phyloP scores from a whole-genome alignment of 2,329 filamentous ascomycete genomes.

The Bipolaris sorokiniana region DNA sequence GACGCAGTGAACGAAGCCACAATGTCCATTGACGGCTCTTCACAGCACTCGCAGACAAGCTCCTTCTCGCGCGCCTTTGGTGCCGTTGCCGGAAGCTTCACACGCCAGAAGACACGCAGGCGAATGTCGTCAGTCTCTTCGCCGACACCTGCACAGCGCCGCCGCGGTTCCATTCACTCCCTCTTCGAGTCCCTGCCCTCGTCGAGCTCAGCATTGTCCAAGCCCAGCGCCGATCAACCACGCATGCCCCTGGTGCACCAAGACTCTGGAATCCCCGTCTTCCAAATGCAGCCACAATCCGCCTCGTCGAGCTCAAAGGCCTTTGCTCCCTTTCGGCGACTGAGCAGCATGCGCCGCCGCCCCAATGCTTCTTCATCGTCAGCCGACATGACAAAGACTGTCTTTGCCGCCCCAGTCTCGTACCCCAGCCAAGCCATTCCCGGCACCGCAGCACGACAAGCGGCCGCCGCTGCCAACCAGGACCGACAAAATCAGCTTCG shows the following conservation, averaged over 20 bases:
- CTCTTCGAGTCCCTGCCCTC: slow-evolving; percentile 33
- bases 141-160: slow-evolving; percentile 27
- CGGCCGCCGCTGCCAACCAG: slow-evolving; percentile 46
- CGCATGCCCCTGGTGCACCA: slow-evolving; percentile 40
- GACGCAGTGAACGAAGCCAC: slow-evolving; percentile 41
- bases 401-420: slow-evolving; percentile 30
- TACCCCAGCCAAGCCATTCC: slow-evolving; percentile 24
- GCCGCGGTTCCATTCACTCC: slow-evolving; percentile 39
- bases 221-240: slow-evolving; percentile 27
- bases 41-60: slow-evolving; percentile 31
- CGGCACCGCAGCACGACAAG: slow-evolving; percentile 43
- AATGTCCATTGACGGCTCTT: slow-evolving; percentile 19
- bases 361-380: slow-evolving; percentile 39
- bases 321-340: slow-evolving; percentile 34
- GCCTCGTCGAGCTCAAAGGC: slow-evolving; percentile 25
- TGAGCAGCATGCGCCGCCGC: slow-evolving; percentile 42
- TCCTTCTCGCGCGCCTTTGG: slow-evolving; percentile 42
- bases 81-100: slow-evolving; percentile 37
- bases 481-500: slow-evolving; percentile 37
- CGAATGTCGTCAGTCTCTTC: slow-evolving; percentile 43
- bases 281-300: slow-evolving; percentile 18
- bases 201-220: slow-evolving; percentile 24
- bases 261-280: slow-evolving; percentile 40
- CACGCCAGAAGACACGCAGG: slow-evolving; percentile 43
- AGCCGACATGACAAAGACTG: slow-evolving; percentile 22